Evolutionary conservation across 305 asterid genomes (phyloP).

Genomic region (Rubia peregrina): DNA sequence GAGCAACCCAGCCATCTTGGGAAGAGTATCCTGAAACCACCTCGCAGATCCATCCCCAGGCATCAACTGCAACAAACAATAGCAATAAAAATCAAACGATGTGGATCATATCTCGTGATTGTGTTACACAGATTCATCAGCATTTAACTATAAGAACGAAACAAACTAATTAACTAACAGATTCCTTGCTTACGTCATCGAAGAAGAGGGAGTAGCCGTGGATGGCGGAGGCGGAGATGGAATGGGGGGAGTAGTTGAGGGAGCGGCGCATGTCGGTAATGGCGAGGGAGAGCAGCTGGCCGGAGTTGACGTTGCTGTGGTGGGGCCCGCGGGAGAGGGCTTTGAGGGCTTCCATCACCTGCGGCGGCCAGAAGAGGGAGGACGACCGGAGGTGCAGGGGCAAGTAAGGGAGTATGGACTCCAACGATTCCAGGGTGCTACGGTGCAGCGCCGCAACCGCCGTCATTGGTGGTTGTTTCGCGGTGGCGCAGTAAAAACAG

Average conservation of each 20-base stretch:
- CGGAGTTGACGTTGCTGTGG: conserved; percentile 63
- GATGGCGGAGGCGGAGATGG: conserved; percentile 39
- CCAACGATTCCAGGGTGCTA: conserved; percentile 24
- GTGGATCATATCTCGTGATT: no score
- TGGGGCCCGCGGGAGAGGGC: conserved; percentile 50
- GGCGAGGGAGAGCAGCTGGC: conserved; percentile 52
- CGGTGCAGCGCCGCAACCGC: not conserved
- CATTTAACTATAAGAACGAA: no score
- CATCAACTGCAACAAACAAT: conserved; percentile 39
- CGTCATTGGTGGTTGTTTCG: not conserved
- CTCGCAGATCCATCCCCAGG: conserved; percentile 39
- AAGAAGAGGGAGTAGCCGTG: conserved; percentile 57
- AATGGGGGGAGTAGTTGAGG: conserved; percentile 22
- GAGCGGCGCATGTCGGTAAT: conserved; percentile 49
- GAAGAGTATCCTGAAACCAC: conserved; percentile 65
- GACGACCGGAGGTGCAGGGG: conserved; percentile 50
- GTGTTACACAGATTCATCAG: no score
- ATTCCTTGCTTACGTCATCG: conserved; percentile 42
- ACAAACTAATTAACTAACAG: no score
- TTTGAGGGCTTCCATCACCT: conserved; percentile 45
- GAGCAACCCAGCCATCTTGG: conserved; percentile 58
- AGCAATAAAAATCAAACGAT: not conserved
- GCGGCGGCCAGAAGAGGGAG: conserved; percentile 53
- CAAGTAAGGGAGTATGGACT: conserved; percentile 50
- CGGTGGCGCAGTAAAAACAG: not conserved